Conservation (phyloP, 2,329 filamentous ascomycete genomes). For the Salinomyces thailandicus region DNA sequence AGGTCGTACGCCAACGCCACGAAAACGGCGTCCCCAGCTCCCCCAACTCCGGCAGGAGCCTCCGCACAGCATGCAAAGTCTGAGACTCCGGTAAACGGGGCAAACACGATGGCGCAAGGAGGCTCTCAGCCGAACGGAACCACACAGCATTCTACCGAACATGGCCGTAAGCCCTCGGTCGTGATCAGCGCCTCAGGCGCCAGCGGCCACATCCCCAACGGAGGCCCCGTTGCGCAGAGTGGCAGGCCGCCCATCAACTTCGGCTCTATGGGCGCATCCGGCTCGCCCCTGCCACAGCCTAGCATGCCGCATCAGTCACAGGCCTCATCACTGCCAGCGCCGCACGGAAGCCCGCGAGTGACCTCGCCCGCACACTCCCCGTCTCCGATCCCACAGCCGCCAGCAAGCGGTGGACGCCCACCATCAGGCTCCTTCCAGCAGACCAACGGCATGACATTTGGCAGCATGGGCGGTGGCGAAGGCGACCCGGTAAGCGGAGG, state of each 20-base stretch:
- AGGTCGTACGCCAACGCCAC: slow-evolving; percentile 54
- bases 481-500: slow-evolving; percentile 57
- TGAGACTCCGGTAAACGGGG: slow-evolving; percentile 74
- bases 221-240: slow-evolving; percentile 51
- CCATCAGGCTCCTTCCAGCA: slow-evolving; percentile 64
- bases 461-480: slow-evolving; percentile 63
- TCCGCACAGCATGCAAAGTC: slow-evolving; percentile 47
- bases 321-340: slow-evolving; percentile 46
- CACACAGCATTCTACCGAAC: slow-evolving; percentile 44
- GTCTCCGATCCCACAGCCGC: slow-evolving; percentile 83
- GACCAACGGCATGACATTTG: slow-evolving; percentile 65
- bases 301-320: slow-evolving; percentile 59
- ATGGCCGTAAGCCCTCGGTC: slow-evolving; percentile 78
- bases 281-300: slow-evolving; percentile 48
- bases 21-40: slow-evolving; percentile 41
- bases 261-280: slow-evolving; percentile 59
- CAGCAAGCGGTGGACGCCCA: slow-evolving; percentile 72
- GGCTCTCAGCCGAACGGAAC: slow-evolving; percentile 52
- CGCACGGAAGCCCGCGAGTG: slow-evolving; percentile 55
- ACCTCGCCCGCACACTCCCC: slow-evolving; percentile 81
- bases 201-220: slow-evolving; percentile 66
- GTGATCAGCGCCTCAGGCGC: slow-evolving; percentile 81
- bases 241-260: slow-evolving; percentile 61
- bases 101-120: slow-evolving; percentile 38
- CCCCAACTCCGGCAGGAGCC: slow-evolving; percentile 45